phyloP scores from a whole-genome alignment of 179 eudicot species.

The Corrigiola litoralis region DNA sequence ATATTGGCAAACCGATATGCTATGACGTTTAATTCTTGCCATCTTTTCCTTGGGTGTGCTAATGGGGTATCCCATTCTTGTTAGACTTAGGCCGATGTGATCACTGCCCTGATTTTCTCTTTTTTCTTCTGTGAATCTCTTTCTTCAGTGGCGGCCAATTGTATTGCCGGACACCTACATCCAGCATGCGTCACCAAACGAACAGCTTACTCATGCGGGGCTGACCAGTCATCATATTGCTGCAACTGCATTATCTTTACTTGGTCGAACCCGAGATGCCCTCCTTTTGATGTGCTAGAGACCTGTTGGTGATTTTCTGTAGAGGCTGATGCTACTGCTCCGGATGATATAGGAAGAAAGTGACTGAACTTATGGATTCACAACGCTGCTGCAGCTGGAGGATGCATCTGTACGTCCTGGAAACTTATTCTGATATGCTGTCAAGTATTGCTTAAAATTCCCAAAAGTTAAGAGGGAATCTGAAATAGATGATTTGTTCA shows the following conservation, averaged over 20 bases:
- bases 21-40: background rate
- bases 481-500: no score
- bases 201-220: conserved; percentile 74
- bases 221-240: conserved; percentile 83
- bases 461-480: no score
- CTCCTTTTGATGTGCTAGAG: conserved; percentile 72
- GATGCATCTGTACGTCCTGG: background rate
- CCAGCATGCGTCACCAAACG: conserved; percentile 65
- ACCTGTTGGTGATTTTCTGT: background rate
- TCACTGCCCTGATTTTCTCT: background rate
- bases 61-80: background rate
- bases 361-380: no score
- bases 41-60: background rate
- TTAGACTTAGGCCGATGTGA: background rate
- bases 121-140: background rate
- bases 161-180: conserved; percentile 80
- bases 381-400: background rate
- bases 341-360: background rate
- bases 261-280: conserved; percentile 88
- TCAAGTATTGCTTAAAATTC: no score
- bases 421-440: no score
- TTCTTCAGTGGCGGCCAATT: conserved; percentile 82
- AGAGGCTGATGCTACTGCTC: background rate
- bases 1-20: background rate
- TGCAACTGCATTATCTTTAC: conserved; percentile 72